These are phyloP conservation scores for Candida schatavii DNA, from an alignment of 805 yeast species.

Conservation along the genomic window DNA sequence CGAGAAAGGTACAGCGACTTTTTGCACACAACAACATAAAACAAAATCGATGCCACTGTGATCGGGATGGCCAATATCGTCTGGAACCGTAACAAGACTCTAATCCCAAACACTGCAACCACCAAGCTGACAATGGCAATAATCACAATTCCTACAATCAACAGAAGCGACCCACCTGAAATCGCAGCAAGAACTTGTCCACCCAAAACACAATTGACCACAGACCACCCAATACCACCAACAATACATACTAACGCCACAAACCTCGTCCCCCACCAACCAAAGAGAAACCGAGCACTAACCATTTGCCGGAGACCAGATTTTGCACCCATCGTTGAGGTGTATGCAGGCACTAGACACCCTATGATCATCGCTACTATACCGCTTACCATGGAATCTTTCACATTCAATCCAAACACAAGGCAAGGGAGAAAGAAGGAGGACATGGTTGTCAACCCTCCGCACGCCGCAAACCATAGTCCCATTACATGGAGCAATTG, in stretches of 20 bases:
- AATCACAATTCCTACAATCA: slow-evolving; percentile 30
- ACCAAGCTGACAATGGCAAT: slow-evolving; percentile 24
- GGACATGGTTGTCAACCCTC: slow-evolving; percentile 38
- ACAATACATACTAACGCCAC: slow-evolving; percentile 29
- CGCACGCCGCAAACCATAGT: slow-evolving; percentile 39
- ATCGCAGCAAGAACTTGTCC: slow-evolving; percentile 32
- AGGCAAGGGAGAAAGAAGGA: slow-evolving; percentile 34
- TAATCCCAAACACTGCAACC: slow-evolving; percentile 33
- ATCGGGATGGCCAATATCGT: slow-evolving; percentile 27
- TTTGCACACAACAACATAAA: slow-evolving; percentile 30
- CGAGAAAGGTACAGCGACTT: slow-evolving; percentile 16
- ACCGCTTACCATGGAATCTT: slow-evolving; percentile 29
- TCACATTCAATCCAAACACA: slow-evolving; percentile 23
- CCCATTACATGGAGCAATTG: slow-evolving; percentile 32
- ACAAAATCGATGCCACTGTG: slow-evolving; percentile 25
- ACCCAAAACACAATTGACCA: slow-evolving; percentile 37
- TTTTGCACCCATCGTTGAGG: slow-evolving; percentile 36
- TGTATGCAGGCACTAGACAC: slow-evolving; percentile 36
- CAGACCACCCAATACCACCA: slow-evolving; percentile 38
- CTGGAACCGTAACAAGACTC: slow-evolving; percentile 27
- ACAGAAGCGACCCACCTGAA: slow-evolving; percentile 18
- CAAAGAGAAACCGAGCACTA: slow-evolving; percentile 33
- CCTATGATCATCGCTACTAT: slow-evolving; percentile 28
- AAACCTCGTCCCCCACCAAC: slow-evolving; percentile 33
- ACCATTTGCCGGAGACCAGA: slow-evolving; percentile 40